phyloP scores from a whole-genome alignment of 1,139 yeast genomes.

The Blastobotrys persicus region DNA sequence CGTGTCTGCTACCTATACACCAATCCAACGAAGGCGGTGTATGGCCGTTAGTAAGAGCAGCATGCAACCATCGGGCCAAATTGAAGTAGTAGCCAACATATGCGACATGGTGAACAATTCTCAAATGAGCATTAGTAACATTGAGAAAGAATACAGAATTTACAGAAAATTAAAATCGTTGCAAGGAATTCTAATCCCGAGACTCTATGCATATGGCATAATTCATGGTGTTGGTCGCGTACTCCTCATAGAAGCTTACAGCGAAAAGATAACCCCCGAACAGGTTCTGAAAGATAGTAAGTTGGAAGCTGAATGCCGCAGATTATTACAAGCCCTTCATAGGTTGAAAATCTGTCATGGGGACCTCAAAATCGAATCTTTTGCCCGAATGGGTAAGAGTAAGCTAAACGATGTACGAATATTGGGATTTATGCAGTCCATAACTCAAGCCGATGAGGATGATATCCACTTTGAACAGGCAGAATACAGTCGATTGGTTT shows the following conservation, averaged over 20 bases:
- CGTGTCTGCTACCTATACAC: neutral
- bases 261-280: neutral
- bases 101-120: conserved; percentile 1
- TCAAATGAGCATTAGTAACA: neutral
- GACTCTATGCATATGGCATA: neutral
- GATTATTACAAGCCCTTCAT: neutral
- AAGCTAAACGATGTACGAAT: neutral
- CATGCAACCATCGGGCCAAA: too few species aligned
- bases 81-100: conserved; percentile 1
- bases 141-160: conserved; percentile 5
- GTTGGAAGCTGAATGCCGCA: neutral
- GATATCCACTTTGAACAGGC: conserved; percentile 6
- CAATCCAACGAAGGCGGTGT: neutral
- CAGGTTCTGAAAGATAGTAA: conserved; percentile 2
- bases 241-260: neutral
- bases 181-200: conserved; percentile 4
- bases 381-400: conserved; percentile 1
- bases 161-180: neutral
- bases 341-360: conserved; percentile 5
- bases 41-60: neutral
- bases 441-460: conserved; percentile 1
- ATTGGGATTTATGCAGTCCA: conserved; percentile 1
- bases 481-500: neutral
- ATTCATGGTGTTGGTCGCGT: neutral
- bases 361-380: neutral